Conservation (phyloP, 306 rosid species). For the Trifolium dubium region DNA sequence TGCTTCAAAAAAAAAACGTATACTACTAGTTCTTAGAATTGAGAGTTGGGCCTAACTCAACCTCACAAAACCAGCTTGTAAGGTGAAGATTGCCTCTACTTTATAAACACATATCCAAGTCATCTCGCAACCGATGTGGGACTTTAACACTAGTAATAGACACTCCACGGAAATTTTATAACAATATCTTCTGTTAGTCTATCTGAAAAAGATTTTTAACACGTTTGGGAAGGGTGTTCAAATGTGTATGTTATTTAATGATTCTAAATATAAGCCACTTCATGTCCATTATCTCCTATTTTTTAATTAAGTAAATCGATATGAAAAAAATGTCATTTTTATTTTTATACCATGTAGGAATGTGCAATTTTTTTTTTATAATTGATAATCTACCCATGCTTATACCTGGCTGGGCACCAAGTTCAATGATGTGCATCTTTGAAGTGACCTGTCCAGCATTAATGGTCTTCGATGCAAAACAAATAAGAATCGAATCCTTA, state of each 20-base stretch:
- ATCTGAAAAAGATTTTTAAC: constrained; percentile 12
- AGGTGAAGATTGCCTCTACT: too few relatives aligned
- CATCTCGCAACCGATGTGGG: too few relatives aligned
- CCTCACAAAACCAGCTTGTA: too few relatives aligned
- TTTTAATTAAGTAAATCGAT: constrained; percentile 1
- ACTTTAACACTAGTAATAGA: background rate
- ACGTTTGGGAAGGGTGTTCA: background rate
- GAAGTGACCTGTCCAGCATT: constrained; percentile 80
- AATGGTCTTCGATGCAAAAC: constrained; percentile 72
- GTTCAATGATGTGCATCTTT: constrained; percentile 86
- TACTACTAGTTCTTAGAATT: too few relatives aligned
- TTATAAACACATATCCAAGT: too few relatives aligned
- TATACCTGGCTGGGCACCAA: constrained; percentile 87
- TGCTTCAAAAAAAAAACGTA: too few relatives aligned
- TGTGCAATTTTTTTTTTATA: constrained; percentile 16
- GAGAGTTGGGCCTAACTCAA: too few relatives aligned
- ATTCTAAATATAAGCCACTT: constrained; percentile 17
- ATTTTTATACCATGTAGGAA: constrained; percentile 15
- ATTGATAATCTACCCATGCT: constrained; percentile 26
- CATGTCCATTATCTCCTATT: constrained; percentile 19
- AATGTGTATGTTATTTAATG: background rate
- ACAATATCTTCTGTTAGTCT: constrained; percentile 4
- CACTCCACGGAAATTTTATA: background rate
- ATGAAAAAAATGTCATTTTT: background rate
- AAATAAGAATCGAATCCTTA: constrained; percentile 70